Percentiles rank a stretch among this genome's conserved stretches.
phyloP scores from a whole-genome alignment of 1,284 basidiomycete genomes.

The Malassezia obtusa region DNA sequence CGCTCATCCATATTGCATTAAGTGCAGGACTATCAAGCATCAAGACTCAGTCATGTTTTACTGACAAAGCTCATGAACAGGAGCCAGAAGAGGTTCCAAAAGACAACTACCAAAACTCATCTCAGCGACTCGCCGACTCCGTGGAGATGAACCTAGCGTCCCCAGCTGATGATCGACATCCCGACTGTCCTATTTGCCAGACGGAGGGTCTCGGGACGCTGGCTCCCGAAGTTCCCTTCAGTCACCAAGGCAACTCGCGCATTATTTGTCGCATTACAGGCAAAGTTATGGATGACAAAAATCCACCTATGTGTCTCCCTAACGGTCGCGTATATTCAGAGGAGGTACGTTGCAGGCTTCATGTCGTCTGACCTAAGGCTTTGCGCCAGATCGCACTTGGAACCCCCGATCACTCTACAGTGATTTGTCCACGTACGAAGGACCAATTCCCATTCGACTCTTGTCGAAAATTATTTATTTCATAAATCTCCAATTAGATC shows the following conservation, averaged over 20 bases:
- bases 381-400: conserved; percentile 70
- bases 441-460: conserved; percentile 59
- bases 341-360: conserved; percentile 66
- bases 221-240: conserved; percentile 73
- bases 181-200: conserved; percentile 83
- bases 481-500: too few relatives aligned
- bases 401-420: conserved; percentile 57
- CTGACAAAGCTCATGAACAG: too few relatives aligned
- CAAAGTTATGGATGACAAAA: conserved; percentile 86
- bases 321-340: conserved; percentile 85
- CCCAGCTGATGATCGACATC: conserved; percentile 5
- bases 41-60: conserved; percentile 38
- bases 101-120: background rate
- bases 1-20: conserved; percentile 40
- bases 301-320: conserved; percentile 81
- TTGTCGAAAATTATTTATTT: conserved; percentile 57
- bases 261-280: conserved; percentile 84
- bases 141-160: background rate
- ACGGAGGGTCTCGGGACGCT: conserved; percentile 60
- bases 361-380: conserved; percentile 54
- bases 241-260: conserved; percentile 87
- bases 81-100: background rate
- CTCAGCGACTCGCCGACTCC: background rate
- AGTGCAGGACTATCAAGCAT: conserved; percentile 31
- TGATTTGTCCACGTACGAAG: conserved; percentile 71